These are phyloP conservation scores for Pseudonitzschia pungens DNA, from an alignment of 108 stramenopile genomes.

Conservation along the genomic window DNA sequence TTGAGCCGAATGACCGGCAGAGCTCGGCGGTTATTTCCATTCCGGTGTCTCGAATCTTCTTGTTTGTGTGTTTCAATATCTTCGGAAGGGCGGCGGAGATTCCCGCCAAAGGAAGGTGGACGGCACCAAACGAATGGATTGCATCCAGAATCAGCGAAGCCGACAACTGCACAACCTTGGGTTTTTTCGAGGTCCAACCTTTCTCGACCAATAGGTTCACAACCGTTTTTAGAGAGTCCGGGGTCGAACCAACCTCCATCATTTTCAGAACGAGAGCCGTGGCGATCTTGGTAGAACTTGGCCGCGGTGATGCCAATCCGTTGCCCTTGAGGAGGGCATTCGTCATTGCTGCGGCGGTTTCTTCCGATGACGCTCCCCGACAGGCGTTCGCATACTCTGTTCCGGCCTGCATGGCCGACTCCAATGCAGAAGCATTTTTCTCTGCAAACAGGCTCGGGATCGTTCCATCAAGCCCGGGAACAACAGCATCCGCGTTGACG, in stretches of 20 bases:
- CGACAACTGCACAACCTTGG: slow-evolving; percentile 69
- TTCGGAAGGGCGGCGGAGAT: slow-evolving; percentile 54
- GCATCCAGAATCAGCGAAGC: slow-evolving; percentile 57
- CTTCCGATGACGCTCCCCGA: slow-evolving; percentile 43
- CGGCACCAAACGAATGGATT: slow-evolving; percentile 65
- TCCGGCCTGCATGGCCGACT: slow-evolving; percentile 65
- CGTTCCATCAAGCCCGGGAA: slow-evolving; percentile 47
- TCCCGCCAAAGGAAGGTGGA: slow-evolving; percentile 52
- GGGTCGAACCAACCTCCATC: slow-evolving; percentile 67
- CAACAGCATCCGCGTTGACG: slow-evolving; percentile 34
- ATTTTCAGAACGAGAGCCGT: slow-evolving; percentile 64
- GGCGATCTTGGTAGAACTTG: slow-evolving; percentile 49
- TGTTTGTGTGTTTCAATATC: slow-evolving; percentile 68
- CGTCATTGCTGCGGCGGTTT: slow-evolving; percentile 48
- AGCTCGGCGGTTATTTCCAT: slow-evolving; percentile 78
- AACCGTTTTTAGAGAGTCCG: slow-evolving; percentile 57
- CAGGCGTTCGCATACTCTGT: slow-evolving; percentile 60
- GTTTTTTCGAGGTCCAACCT: slow-evolving; percentile 76
- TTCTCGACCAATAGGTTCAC: slow-evolving; percentile 54
- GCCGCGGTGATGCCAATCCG: slow-evolving; percentile 74
- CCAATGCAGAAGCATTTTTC: slow-evolving; percentile 77
- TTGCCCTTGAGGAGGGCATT: slow-evolving; percentile 58
- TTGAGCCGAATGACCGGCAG: slow-evolving; percentile 79
- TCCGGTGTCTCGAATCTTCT: slow-evolving; percentile 71
- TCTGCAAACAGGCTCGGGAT: slow-evolving; percentile 57